These are phyloP conservation scores for Polysphondylium violaceum DNA, from an alignment of 78 protist species.

Conservation along the genomic window DNA sequence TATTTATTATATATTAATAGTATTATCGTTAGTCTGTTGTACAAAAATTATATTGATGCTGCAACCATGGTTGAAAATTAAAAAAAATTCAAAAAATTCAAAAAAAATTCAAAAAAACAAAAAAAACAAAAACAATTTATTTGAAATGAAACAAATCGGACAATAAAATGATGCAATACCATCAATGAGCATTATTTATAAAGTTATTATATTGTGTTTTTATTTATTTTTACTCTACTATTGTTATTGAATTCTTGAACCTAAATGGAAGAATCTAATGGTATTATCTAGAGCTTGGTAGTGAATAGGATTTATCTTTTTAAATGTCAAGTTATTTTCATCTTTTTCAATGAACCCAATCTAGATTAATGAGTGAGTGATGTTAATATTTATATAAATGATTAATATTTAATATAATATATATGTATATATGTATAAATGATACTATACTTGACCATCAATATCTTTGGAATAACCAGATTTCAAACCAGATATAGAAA, in stretches of 20 bases:
- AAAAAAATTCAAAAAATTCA: no score
- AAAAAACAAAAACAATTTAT: no score
- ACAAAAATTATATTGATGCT: no score
- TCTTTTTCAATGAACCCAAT: slow-evolving; percentile 42
- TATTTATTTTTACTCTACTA: no score
- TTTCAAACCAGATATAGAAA: slow-evolving; percentile 22
- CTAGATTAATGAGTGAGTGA: not conserved
- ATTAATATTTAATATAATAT: not conserved
- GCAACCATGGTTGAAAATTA: no score
- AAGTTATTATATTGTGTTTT: no score
- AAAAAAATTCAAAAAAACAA: no score
- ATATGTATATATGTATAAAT: not conserved
- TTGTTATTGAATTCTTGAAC: slow-evolving; percentile 62
- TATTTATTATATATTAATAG: not conserved
- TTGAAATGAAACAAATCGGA: no score
- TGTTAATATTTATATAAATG: not conserved
- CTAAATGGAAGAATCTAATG: slow-evolving; percentile 52
- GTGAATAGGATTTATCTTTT: slow-evolving; percentile 33
- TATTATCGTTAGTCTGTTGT: no score
- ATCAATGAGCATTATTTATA: no score
- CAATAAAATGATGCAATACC: no score
- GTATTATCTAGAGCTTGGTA: slow-evolving; percentile 54
- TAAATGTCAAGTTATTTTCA: slow-evolving; percentile 15
- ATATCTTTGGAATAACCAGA: slow-evolving; percentile 75
- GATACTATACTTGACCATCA: slow-evolving; percentile 60